Evolutionary conservation across 2,329 filamentous ascomycete genomes (phyloP), one percentile per base, ranked within the genome.

Genomic region (Exophiala sp.): DNA sequence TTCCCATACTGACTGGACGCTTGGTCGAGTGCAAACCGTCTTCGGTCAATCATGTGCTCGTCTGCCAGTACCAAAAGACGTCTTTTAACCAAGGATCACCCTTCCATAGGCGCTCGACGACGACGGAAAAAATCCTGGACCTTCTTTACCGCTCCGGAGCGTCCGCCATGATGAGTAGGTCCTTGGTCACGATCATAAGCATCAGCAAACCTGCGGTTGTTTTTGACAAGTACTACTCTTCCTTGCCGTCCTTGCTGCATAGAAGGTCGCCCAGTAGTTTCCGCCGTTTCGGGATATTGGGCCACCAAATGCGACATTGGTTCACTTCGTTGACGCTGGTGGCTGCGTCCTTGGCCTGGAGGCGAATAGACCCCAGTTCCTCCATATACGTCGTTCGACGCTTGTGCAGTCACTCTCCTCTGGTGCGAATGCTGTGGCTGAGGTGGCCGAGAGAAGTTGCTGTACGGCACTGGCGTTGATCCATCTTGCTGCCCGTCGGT

Each of bases 91-190:
- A 51, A 50, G 46, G 44, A 16, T 52, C 46, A 37, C 27, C 45
- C 54, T 14, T 57, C 53, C n/a, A 43, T 43, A 3, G 53, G 53
- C 35, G 50, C 46, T 10, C 51, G 54, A 14, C 54, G 54, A 66
- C 90, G 79, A 61, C 93, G 79, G 75, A 98, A 98, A 69, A 97
- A 95, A 71, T 98, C 91, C 90, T 98, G 97, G 32, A 98, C 93
- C 65, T 88, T 83, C 66, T 90, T 85, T 11, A 90, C 89, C 2
- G 89, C 86, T 49, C 88, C 88, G 57, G 83, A 91, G 67, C 86
- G 94, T 38, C 91, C 91, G 24, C 83, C 83, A 63, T 89, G 83
- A 45, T 83, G 80, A 43, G 80, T 78, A 18, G 64, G 63, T 35
- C 70, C 67, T 14, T 66, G 64, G 59, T 88, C 85, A 55, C 82